Conservation (phyloP, 768 basidiomycete genomes). For the Paxillus ammoniavirescens region DNA sequence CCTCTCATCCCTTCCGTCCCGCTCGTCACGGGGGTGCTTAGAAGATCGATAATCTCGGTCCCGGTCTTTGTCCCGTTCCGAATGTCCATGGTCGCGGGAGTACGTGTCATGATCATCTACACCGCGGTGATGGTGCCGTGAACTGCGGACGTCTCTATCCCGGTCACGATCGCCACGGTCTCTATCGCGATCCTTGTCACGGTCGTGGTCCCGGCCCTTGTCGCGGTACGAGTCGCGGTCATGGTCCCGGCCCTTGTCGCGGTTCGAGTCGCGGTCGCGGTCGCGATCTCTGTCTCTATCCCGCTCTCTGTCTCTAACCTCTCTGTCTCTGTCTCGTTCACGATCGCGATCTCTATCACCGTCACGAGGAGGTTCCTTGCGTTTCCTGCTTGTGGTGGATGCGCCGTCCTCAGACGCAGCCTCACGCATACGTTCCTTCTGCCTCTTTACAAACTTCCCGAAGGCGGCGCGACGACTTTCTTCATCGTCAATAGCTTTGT, state of each 20-base stretch:
- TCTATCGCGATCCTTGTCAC: conserved; percentile 41
- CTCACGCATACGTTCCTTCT: conserved; percentile 86
- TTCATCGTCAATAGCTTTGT: conserved; percentile 85
- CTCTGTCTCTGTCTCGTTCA: conserved; percentile 34
- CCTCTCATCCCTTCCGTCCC: conserved; percentile 53
- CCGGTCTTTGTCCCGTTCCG: conserved; percentile 34
- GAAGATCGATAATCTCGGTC: conserved; percentile 43
- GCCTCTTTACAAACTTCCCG: conserved; percentile 83
- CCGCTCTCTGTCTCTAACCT: conserved; percentile 21
- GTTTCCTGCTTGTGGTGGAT: conserved; percentile 75
- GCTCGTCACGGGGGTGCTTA: conserved; percentile 53
- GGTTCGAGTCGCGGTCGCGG: conserved; percentile 26
- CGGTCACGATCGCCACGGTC: conserved; percentile 42
- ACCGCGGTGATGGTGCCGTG: conserved; percentile 31
- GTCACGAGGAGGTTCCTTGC: conserved; percentile 67
- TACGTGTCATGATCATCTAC: conserved; percentile 33
- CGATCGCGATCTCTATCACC: conserved; percentile 49
- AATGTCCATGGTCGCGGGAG: conserved; percentile 34
- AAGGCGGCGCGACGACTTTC: conserved; percentile 80
- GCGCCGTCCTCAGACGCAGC: conserved; percentile 78
- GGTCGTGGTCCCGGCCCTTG: conserved; percentile 38
- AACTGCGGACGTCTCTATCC: conserved; percentile 38
- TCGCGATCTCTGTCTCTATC: conserved; percentile 30
- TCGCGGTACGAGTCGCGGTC: conserved; percentile 36
- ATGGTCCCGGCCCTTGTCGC: conserved; percentile 33